These are phyloP conservation scores for Climacium dendroides DNA, from an alignment of 225 moss, liverwort and hornwort species.

Conservation along the genomic window DNA sequence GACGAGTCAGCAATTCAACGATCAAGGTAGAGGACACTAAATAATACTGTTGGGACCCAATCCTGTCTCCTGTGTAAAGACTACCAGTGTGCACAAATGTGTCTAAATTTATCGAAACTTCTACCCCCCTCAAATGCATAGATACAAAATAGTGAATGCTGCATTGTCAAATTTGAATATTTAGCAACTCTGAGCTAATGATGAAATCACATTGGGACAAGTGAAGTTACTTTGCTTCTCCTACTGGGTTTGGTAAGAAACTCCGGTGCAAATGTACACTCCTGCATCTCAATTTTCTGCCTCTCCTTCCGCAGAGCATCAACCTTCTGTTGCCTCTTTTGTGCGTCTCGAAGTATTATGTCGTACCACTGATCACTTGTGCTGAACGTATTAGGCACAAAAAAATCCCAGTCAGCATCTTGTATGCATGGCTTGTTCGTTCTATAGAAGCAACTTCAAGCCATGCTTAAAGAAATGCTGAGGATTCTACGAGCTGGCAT, in stretches of 20 bases:
- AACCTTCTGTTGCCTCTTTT: constrained; percentile 53
- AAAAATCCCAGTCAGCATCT: not conserved
- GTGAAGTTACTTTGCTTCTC: constrained; percentile 24
- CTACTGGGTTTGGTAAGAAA: constrained; percentile 23
- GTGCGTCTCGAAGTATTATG: constrained; percentile 40
- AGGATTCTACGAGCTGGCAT: not conserved
- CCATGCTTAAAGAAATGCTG: not conserved
- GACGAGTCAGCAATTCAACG: not conserved
- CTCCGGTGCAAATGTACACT: constrained; percentile 80
- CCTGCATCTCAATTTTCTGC: constrained; percentile 64
- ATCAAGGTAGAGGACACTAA: not conserved
- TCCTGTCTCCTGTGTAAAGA: not conserved
- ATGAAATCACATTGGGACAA: not conserved
- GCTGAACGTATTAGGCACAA: constrained; percentile 13
- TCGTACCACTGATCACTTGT: constrained; percentile 75
- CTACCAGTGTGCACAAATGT: too few relatives aligned
- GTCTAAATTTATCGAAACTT: not conserved
- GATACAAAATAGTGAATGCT: not conserved
- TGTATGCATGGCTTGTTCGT: not conserved
- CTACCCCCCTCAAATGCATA: not conserved
- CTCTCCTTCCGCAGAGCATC: constrained; percentile 60
- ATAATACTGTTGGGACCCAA: not conserved
- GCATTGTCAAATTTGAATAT: too few relatives aligned
- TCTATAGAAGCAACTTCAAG: not conserved
- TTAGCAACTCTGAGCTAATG: not conserved